These are phyloP conservation scores for Pouteria campechiana DNA, from an alignment of 179 eudicot species.

Conservation along the genomic window DNA sequence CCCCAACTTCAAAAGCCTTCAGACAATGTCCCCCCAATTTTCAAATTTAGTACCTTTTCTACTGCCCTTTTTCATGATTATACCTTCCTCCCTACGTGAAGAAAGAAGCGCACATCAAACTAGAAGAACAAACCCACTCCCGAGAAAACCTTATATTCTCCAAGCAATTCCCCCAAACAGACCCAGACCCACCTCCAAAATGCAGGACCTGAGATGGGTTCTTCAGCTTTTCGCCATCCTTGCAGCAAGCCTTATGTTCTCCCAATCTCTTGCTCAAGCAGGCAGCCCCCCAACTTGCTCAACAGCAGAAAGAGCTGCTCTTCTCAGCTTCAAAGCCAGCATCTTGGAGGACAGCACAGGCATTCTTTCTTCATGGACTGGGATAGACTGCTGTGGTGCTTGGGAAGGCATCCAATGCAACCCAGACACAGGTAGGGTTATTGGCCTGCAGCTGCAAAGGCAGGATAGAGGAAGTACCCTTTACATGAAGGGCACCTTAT, in stretches of 20 bases:
- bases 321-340: slow-evolving; percentile 54
- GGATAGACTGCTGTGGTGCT: slow-evolving; percentile 51
- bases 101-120: too few relatives aligned
- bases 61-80: slow-evolving; percentile 30
- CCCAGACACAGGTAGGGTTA: slow-evolving; percentile 46
- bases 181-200: slow-evolving; percentile 34
- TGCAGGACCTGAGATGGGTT: slow-evolving; percentile 40
- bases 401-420: slow-evolving; percentile 83
- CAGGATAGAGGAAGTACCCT: slow-evolving; percentile 20
- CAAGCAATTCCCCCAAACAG: slow-evolving; percentile 1
- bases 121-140: not conserved
- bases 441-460: slow-evolving; percentile 35
- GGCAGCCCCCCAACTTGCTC: slow-evolving; percentile 15
- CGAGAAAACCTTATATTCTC: slow-evolving; percentile 4
- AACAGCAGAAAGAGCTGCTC: slow-evolving; percentile 54
- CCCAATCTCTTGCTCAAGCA: slow-evolving; percentile 8
- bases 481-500: slow-evolving; percentile 64
- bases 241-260: slow-evolving; percentile 8
- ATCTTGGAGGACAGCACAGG: slow-evolving; percentile 62
- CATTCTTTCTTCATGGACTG: slow-evolving; percentile 57
- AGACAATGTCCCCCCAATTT: slow-evolving; percentile 10
- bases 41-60: not conserved
- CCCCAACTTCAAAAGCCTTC: slow-evolving; percentile 1
- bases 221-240: slow-evolving; percentile 22
- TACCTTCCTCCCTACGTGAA: slow-evolving; percentile 49